A percentile compares a stretch with the other conserved stretches of the same genome.
These are phyloP conservation scores for Jimgerdemannia flammicorona DNA, from an alignment of 192 early-diverging fungal species.

Conservation along the genomic window DNA sequence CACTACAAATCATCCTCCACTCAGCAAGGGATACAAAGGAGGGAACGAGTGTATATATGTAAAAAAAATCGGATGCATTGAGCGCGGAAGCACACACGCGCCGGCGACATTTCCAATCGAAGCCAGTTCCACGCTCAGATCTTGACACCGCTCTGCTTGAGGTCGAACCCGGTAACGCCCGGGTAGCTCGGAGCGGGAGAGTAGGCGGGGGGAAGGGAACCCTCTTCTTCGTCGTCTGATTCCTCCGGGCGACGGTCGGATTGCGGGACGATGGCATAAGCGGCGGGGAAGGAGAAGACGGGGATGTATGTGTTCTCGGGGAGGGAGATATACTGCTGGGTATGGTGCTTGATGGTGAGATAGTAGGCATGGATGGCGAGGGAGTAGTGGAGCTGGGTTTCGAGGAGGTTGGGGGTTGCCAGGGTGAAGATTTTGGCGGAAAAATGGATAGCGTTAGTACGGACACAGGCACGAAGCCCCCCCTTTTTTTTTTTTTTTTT, in stretches of 20 bases:
- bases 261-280: background rate
- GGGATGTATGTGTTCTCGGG: background rate
- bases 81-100: too few species aligned
- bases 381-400: background rate
- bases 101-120: too few species aligned
- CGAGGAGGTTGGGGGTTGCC: background rate
- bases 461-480: too few species aligned
- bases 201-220: background rate
- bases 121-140: background rate
- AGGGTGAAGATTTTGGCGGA: too few species aligned
- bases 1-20: too few species aligned
- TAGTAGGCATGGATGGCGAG: background rate
- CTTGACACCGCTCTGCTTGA: background rate
- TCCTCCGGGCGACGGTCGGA: background rate
- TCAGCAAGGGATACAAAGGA: too few species aligned
- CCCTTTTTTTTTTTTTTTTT: background rate
- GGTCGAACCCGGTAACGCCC: background rate
- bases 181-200: background rate
- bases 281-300: background rate
- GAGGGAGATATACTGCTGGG: background rate
- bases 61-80: too few species aligned
- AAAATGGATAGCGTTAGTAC: too few species aligned
- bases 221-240: background rate
- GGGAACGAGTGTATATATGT: too few species aligned
- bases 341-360: background rate